Evolutionary conservation across 306 rosid genomes (phyloP).

Genomic region (Vachellia collinsii): DNA sequence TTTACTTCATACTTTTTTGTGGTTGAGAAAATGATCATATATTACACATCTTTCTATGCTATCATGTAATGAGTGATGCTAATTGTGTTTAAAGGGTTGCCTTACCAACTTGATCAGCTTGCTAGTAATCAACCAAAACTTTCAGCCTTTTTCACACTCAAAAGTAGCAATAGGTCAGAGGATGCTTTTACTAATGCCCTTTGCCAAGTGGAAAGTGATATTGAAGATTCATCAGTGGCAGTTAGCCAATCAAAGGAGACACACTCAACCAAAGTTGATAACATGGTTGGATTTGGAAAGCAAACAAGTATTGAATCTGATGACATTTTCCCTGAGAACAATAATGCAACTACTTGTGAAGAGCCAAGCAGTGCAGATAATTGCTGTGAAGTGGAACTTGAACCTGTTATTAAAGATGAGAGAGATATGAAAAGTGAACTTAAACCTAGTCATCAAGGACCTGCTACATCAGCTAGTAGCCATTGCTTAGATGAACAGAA

Average conservation of each 20-base stretch:
- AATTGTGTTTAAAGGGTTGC: constrained; percentile 63
- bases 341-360: constrained; percentile 40
- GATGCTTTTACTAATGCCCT: constrained; percentile 40
- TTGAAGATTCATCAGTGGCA: constrained; percentile 44
- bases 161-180: constrained; percentile 42
- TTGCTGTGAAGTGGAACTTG: constrained; percentile 40
- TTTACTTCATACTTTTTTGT: neutral
- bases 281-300: constrained; percentile 34
- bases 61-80: constrained; percentile 21
- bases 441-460: constrained; percentile 42
- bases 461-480: constrained; percentile 49
- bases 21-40: neutral
- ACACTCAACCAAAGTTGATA: constrained; percentile 39
- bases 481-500: constrained; percentile 41
- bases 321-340: constrained; percentile 38
- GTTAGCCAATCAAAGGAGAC: constrained; percentile 49
- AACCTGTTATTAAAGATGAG: constrained; percentile 42
- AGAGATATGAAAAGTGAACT: constrained; percentile 41
- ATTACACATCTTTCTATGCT: constrained; percentile 11
- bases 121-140: constrained; percentile 70
- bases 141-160: constrained; percentile 67
- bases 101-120: constrained; percentile 80
- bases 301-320: constrained; percentile 45
- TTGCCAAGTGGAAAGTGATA: constrained; percentile 47
- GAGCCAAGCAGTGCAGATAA: constrained; percentile 41